A percentile compares a stretch with the other conserved stretches of the same genome.
These are phyloP conservation scores for Verticillium zaregamsianum DNA, from an alignment of 2,329 filamentous ascomycete species.

Conservation along the genomic window DNA sequence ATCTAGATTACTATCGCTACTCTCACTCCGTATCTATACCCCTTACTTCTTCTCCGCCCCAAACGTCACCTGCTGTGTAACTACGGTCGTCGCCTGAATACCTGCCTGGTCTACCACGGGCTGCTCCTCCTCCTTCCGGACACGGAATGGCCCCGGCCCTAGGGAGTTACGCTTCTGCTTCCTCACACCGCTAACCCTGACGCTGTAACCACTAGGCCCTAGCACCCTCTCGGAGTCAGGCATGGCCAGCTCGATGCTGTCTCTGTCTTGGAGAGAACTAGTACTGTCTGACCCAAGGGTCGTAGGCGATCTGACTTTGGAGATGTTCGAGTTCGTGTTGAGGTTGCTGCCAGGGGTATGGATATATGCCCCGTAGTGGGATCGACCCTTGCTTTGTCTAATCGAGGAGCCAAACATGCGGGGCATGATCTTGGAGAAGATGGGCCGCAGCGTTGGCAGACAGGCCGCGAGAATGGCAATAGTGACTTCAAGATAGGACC, in stretches of 20 bases:
- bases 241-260: slow-evolving; percentile 3
- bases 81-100: too few relatives aligned
- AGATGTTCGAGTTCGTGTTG: slow-evolving; percentile 1
- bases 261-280: not conserved
- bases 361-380: slow-evolving; percentile 3
- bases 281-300: not conserved
- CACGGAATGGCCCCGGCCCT: too few relatives aligned
- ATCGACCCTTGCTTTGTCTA: not conserved
- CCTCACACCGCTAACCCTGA: slow-evolving; percentile 9
- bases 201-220: slow-evolving; percentile 4
- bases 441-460: slow-evolving; percentile 23
- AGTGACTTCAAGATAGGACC: slow-evolving; percentile 25
- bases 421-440: slow-evolving; percentile 18
- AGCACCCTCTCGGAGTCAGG: not conserved
- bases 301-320: not conserved
- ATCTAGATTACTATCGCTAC: too few relatives aligned
- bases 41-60: too few relatives aligned
- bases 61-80: too few relatives aligned
- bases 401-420: slow-evolving; percentile 11
- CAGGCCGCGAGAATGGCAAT: slow-evolving; percentile 23
- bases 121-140: too few relatives aligned
- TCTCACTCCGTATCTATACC: too few relatives aligned
- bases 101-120: too few relatives aligned
- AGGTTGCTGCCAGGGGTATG: not conserved
- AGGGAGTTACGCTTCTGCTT: not conserved